Conservation (phyloP, 345 rosid species). For the Cardiospermum halicacabum region DNA sequence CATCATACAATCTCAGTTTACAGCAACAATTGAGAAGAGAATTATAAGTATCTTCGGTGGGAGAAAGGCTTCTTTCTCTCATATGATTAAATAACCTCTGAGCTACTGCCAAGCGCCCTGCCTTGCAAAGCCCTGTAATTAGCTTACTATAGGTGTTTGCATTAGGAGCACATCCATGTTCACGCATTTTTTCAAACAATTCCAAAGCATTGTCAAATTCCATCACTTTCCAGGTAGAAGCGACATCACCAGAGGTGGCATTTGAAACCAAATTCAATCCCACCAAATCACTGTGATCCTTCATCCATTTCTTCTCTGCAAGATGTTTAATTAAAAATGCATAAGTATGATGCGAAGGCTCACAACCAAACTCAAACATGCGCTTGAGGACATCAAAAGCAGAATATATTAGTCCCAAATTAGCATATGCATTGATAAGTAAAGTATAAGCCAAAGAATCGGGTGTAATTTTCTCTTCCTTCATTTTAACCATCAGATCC, state of each 20-base stretch:
- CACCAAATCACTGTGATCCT: conserved; percentile 23
- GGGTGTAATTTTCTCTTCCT: conserved; percentile 52
- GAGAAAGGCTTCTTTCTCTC: conserved; percentile 48
- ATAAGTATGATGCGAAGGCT: conserved; percentile 72
- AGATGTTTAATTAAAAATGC: conserved; percentile 58
- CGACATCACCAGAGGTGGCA: conserved; percentile 22
- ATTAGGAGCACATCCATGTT: conserved; percentile 57
- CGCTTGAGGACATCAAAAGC: conserved; percentile 76
- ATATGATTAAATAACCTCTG: conserved; percentile 45
- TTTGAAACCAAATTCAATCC: conserved; percentile 29
- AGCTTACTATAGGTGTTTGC: conserved; percentile 51
- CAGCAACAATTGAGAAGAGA: conserved; percentile 67
- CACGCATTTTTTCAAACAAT: conserved; percentile 57
- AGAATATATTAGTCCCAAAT: conserved; percentile 41
- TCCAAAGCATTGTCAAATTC: conserved; percentile 49
- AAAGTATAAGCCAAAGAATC: conserved; percentile 61
- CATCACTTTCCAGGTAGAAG: conserved; percentile 52
- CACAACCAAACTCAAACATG: conserved; percentile 70
- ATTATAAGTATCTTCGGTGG: conserved; percentile 48
- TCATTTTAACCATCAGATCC: conserved; percentile 56
- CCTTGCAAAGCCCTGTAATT: conserved; percentile 64
- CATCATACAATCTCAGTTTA: conserved; percentile 34
- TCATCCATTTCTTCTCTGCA: conserved; percentile 31
- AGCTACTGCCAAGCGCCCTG: conserved; percentile 43
- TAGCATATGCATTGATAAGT: conserved; percentile 62